These are phyloP conservation scores for Gossypium thurberi DNA, from an alignment of 345 rosid genomes.

Conservation along the genomic window DNA sequence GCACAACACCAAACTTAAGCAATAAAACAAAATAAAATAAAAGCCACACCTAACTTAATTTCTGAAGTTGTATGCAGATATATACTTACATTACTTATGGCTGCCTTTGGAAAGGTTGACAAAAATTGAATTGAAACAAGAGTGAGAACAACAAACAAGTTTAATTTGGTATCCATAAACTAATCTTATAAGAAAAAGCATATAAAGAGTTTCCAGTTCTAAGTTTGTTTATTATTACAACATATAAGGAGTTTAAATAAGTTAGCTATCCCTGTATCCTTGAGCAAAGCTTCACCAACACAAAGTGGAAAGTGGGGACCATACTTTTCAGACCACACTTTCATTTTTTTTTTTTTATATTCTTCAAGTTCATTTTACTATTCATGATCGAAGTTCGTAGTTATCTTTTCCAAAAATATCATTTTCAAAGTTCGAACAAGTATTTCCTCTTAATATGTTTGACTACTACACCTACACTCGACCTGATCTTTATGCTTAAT, in stretches of 20 bases:
- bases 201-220: not conserved
- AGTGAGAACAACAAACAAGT: not conserved
- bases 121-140: not conserved
- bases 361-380: no score
- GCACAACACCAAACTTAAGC: not conserved
- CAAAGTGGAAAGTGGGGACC: not conserved
- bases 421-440: no score
- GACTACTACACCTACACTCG: no score
- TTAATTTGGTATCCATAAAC: slow-evolving; percentile 5
- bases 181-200: not conserved
- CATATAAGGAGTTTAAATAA: not conserved
- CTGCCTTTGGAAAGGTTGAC: not conserved
- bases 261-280: not conserved
- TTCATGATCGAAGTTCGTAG: accelerated
- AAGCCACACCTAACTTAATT: not conserved
- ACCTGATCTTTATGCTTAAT: no score
- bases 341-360: not conserved
- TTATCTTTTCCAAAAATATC: accelerated
- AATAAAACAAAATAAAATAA: not conserved
- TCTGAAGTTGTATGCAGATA: not conserved
- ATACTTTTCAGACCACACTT: not conserved
- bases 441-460: no score
- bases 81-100: slow-evolving; percentile 9
- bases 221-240: not conserved
- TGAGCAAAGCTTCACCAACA: not conserved